Evolutionary conservation across 1,284 basidiomycete species (phyloP).

Genomic region (Ceratobasidium sp.): DNA sequence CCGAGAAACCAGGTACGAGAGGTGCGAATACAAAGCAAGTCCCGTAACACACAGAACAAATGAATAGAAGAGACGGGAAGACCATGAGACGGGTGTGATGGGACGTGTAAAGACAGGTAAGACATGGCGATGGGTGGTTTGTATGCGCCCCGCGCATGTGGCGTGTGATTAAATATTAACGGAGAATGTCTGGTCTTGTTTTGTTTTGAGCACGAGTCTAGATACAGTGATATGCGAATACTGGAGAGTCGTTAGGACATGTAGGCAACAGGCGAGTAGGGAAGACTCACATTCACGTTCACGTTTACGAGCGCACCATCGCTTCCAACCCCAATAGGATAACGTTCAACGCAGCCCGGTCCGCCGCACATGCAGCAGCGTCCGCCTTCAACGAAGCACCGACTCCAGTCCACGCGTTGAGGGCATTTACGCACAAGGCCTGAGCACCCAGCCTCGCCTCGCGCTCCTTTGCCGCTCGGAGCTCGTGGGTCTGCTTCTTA

Average conservation of each 20-base stretch:
- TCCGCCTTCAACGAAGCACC: constrained; percentile 22
- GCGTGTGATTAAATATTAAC: constrained; percentile 41
- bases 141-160: constrained; percentile 44
- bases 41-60: constrained; percentile 14
- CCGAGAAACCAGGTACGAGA: constrained; percentile 15
- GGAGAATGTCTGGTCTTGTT: constrained; percentile 29
- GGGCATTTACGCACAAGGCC: constrained; percentile 6
- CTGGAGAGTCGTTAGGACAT: background rate
- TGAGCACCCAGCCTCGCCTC: constrained; percentile 22
- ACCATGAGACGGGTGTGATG: no score
- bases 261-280: background rate
- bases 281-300: constrained; percentile 25
- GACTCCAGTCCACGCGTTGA: constrained; percentile 28
- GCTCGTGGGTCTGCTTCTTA: constrained; percentile 26
- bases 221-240: background rate
- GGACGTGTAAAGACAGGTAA: constrained; percentile 24
- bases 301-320: constrained; percentile 25
- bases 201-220: constrained; percentile 13
- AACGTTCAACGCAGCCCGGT: constrained; percentile 30
- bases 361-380: constrained; percentile 31
- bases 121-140: constrained; percentile 15
- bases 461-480: constrained; percentile 2
- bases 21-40: constrained; percentile 37
- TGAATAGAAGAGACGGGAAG: background rate
- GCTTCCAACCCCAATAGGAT: constrained; percentile 37